A percentile compares a stretch with the other conserved stretches of the same genome.
Evolutionary conservation across 768 basidiomycete species (phyloP).

Genomic region (Amanita muscaria): DNA sequence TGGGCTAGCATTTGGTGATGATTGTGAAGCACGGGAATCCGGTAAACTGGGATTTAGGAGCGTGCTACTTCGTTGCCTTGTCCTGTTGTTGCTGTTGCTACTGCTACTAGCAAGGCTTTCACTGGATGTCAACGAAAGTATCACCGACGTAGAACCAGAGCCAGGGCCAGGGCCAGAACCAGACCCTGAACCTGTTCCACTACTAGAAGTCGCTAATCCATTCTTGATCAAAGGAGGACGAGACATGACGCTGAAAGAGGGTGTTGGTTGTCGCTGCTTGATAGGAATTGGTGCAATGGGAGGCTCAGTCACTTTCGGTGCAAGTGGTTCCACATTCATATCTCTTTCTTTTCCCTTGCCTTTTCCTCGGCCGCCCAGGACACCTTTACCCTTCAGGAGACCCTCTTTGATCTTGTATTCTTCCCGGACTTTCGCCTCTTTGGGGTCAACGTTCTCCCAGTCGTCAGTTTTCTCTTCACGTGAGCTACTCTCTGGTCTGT

Average conservation of each 20-base stretch:
- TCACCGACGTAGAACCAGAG: constrained; percentile 5
- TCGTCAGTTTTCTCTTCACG: constrained; percentile 4
- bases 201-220: constrained; percentile 9
- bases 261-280: constrained; percentile 43
- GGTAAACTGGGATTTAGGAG: constrained; percentile 24
- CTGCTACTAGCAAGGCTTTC: constrained; percentile 1
- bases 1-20: neutral
- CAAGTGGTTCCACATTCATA: neutral
- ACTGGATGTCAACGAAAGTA: constrained; percentile 6
- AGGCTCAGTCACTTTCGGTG: constrained; percentile 2
- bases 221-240: constrained; percentile 36
- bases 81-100: neutral
- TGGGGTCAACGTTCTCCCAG: constrained; percentile 8
- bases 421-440: constrained; percentile 7
- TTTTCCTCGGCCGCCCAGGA: constrained; percentile 12
- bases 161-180: neutral
- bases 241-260: constrained; percentile 56
- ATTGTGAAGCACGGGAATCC: constrained; percentile 9
- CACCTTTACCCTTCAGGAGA: constrained; percentile 5
- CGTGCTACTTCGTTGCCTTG: constrained; percentile 33
- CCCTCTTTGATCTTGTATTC: constrained; percentile 1
- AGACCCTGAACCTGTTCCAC: neutral
- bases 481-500: neutral
- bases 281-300: constrained; percentile 48
- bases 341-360: constrained; percentile 12